phyloP scores from a whole-genome alignment of 768 basidiomycete species.

The Russula sp. region DNA sequence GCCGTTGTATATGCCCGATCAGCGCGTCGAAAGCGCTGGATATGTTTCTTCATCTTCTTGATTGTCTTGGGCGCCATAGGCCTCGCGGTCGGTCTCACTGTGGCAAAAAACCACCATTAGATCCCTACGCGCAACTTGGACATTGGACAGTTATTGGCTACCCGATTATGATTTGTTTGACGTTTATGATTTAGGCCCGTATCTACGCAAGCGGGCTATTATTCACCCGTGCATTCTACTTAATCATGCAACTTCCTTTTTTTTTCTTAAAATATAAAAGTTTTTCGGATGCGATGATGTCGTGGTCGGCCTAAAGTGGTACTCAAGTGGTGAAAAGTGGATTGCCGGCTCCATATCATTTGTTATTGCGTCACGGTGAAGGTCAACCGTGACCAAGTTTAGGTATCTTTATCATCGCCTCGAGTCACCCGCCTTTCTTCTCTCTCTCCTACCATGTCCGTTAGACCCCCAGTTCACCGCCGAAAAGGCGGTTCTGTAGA shows the following conservation, averaged over 20 bases:
- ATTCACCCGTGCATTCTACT: conserved; percentile 3
- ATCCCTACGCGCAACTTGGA: conserved; percentile 7
- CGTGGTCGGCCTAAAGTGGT: too few species aligned
- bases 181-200: conserved; percentile 14
- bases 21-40: conserved; percentile 80
- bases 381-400: too few species aligned
- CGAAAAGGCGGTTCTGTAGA: conserved; percentile 55
- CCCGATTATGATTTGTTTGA: conserved; percentile 8
- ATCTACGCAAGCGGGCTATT: conserved; percentile 1
- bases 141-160: background rate
- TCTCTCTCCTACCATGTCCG: conserved; percentile 5
- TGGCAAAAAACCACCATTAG: conserved; percentile 20
- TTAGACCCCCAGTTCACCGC: conserved; percentile 22
- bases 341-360: too few species aligned
- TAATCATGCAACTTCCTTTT: background rate
- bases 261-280: background rate
- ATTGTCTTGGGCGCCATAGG: conserved; percentile 52
- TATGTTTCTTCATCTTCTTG: conserved; percentile 66
- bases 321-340: background rate
- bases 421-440: background rate
- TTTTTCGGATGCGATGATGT: background rate
- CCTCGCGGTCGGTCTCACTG: conserved; percentile 47
- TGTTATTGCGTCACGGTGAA: background rate
- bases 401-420: background rate
- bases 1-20: conserved; percentile 64